Evolutionary conservation across 2,329 filamentous ascomycete species (phyloP), one percentile per base, ranked within the genome.

Genomic region (Cylindrodendrum hubeiense): DNA sequence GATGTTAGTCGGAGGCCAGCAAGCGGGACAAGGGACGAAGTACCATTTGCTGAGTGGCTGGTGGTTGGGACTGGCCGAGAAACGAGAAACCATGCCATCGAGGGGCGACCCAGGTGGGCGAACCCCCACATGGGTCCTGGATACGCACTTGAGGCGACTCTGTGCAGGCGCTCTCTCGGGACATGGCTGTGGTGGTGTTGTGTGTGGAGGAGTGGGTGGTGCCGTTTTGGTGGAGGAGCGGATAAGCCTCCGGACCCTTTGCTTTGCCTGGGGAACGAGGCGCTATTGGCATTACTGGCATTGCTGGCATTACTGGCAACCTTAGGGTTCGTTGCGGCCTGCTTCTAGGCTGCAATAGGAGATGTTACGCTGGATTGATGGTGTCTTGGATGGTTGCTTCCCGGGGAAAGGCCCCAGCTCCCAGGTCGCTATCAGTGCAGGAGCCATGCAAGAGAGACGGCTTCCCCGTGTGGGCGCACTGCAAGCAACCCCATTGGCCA

Each of bases 391-490:
- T 22, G 22, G 34, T 34, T 43, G 19, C 41, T 60, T 52, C 56
- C 62, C 56, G 43, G 54, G 69, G 61, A 67, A 57, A 55, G 56
- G 61, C 60, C 64, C 62, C 59, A 68, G 60, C 47, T 56, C 60
- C 62, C 54, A 67, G 60, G 55, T 59, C 63, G 56, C 65, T 73
- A 71, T 70, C 67, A 65, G 53, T 47, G 56, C 54, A 53, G 51
- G 39, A 65, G 60, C 69, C 65, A 67, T 66, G 60, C 69, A 55
- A 54, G 67, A 68, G 55, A 60, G 56, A 62, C 67, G 63, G 59
- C 66, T 74, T 72, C 72, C 69, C 72, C 72, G 63, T 63, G 63
- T 58, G 66, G 66, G 58, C 63, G 60, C 60, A 60, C 63, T 62
- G 53, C 26, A 30, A n/a, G 46, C 10, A 9, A 15, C 37, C 4